Percentiles rank a stretch among this genome's conserved stretches.
Conservation (phyloP, 352 stramenopile species). For the Phytophthora syringae region DNA sequence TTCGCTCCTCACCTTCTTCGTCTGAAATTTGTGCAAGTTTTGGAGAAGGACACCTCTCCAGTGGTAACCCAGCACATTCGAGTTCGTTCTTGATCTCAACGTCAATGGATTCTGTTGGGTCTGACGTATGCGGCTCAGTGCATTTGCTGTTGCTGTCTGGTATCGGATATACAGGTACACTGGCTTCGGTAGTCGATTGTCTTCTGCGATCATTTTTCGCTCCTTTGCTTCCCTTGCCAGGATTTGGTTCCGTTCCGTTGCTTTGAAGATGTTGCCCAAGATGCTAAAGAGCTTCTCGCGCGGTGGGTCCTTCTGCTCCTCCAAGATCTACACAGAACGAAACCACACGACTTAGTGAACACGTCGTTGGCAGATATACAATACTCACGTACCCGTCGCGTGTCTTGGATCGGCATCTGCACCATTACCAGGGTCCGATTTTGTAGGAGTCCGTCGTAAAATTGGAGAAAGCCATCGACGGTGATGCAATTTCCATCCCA, state of each 20-base stretch:
- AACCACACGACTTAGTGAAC: not conserved
- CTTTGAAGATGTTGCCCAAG: constrained; percentile 76
- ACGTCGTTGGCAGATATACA: not conserved
- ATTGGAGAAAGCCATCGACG: constrained; percentile 67
- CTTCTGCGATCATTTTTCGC: constrained; percentile 15
- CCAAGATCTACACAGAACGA: constrained; percentile 57
- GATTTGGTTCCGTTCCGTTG: constrained; percentile 70
- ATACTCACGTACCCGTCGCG: constrained; percentile 49
- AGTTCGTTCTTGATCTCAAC: constrained; percentile 13
- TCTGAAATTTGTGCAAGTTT: constrained; percentile 7
- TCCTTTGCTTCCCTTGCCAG: constrained; percentile 26
- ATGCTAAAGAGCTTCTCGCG: constrained; percentile 78
- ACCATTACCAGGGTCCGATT: constrained; percentile 76
- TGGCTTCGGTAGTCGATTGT: not conserved
- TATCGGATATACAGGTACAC: constrained; percentile 14
- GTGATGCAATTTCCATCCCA: constrained; percentile 84
- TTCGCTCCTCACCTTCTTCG: not conserved
- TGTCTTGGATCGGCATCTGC: constrained; percentile 83
- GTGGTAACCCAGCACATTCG: constrained; percentile 2
- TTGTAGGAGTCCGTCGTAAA: constrained; percentile 64
- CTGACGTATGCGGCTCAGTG: not conserved
- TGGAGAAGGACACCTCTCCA: constrained; percentile 29
- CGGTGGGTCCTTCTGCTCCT: constrained; percentile 70
- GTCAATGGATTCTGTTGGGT: constrained; percentile 12
- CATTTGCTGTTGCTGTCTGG: constrained; percentile 1